Evolutionary conservation across 768 basidiomycete species (phyloP), one percentile per base, ranked within the genome.

Genomic region (Mycena crocata): DNA sequence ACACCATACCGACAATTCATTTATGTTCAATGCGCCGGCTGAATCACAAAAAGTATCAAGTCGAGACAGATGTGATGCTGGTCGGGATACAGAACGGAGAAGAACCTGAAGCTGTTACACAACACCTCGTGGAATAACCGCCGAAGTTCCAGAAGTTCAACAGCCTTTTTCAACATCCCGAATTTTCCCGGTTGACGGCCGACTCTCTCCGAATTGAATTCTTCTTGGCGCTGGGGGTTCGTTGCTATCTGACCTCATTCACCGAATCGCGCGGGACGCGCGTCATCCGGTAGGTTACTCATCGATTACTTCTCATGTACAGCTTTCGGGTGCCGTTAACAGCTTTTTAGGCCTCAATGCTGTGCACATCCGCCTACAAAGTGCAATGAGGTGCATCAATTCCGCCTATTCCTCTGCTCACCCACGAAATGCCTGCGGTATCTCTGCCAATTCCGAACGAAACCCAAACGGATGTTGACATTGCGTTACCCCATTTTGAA

Each of bases 311-410:
- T 28, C 5, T 1, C 17, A 5, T 2, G n/a, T 23, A 6, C 52
- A 23, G 52, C n/a, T 1, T 32, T 51, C 17, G 45, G 8, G n/a
- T 14, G 45, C 28, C 7, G 32, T 49, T 42, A 30, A 50, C 54
- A 57, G 62, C 54, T 48, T 57, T 26, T 28, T 14, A 10, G 21
- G 48, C 49, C 28, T 34, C 37, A 56, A 21, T 56, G 39, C 55
- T 57, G 63, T 51, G 39, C 46, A 32, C 24, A 57, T 8, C 52
- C 44, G 42, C 23, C 31, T 64, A 64, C 56, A 64, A 64, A 64
- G 40, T 51, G 19, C 39, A 48, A n/a, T 17, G 34, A 17, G 45
- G 14, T 19, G n/a, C 15, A 31, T 62, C 63, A 31, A 57, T 9
- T 12, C n/a, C 17, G 52, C 42, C n/a, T 34, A 44, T 12, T 24